Conservation (phyloP, 345 rosid genomes). For the Ceriops zippeliana region DNA sequence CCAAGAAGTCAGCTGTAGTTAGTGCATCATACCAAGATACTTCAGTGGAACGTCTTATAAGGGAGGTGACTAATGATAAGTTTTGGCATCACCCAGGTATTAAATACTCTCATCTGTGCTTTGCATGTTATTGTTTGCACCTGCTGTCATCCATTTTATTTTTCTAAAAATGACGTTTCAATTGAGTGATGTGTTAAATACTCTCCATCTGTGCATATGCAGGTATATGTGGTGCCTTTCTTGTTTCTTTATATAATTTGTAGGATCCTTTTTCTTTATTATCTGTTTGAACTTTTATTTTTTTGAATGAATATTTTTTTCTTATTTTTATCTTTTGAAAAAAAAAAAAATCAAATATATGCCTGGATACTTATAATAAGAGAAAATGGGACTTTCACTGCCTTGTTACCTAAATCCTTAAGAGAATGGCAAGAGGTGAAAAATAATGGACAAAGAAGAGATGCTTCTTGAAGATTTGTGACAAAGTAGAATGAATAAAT, state of each 20-base stretch:
- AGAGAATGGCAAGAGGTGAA: not conserved
- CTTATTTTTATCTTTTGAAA: no score
- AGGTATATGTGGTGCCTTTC: no score
- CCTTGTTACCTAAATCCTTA: not conserved
- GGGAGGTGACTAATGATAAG: conserved; percentile 93
- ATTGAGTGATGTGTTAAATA: no score
- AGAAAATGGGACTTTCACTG: not conserved
- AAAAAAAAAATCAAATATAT: not conserved
- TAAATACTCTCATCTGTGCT: not conserved
- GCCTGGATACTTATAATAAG: not conserved
- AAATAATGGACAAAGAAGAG: not conserved
- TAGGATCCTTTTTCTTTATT: no score
- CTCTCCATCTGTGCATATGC: no score
- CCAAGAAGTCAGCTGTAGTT: conserved; percentile 50
- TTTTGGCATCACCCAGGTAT: conserved; percentile 91
- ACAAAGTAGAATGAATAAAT: not conserved
- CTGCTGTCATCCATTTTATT: not conserved
- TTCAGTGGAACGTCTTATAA: conserved; percentile 97
- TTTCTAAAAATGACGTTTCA: not conserved
- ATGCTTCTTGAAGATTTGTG: not conserved
- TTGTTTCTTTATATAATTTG: no score
- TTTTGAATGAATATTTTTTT: no score
- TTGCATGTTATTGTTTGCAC: not conserved
- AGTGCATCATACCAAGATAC: conserved; percentile 73
- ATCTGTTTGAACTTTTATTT: no score